Evolutionary conservation across 169 alveolate genomes (phyloP).

Genomic region (Prorocentrum cordatum): DNA sequence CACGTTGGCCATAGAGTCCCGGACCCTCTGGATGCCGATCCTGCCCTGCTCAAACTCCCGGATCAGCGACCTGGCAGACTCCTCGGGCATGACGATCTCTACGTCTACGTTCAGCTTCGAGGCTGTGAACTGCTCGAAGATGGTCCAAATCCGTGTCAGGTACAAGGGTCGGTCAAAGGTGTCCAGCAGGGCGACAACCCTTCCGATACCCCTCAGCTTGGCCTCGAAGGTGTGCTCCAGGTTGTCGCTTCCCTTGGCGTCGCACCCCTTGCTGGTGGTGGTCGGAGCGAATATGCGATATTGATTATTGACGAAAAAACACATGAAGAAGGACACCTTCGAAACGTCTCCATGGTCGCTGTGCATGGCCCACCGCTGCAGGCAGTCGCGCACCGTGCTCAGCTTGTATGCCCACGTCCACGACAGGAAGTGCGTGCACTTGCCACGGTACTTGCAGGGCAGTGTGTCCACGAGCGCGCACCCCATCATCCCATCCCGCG

Average conservation of each 20-base stretch:
- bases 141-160: neutral
- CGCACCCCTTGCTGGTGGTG: too few relatives aligned
- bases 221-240: neutral
- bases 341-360: too few relatives aligned
- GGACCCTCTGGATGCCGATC: neutral
- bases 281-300: too few relatives aligned
- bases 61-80: neutral
- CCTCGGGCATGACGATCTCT: neutral
- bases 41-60: neutral
- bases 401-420: too few relatives aligned
- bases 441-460: too few relatives aligned
- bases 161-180: neutral
- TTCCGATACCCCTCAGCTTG: neutral
- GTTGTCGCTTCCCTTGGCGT: neutral
- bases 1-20: too few relatives aligned
- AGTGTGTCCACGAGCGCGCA: too few relatives aligned
- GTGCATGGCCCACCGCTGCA: too few relatives aligned
- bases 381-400: too few relatives aligned
- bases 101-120: neutral
- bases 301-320: conserved; percentile 27
- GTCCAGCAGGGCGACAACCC: conserved; percentile 12
- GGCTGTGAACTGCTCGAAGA: neutral
- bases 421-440: too few relatives aligned
- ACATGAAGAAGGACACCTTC: conserved; percentile 21
- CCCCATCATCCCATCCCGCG: too few relatives aligned